Percentiles rank a stretch among this genome's conserved stretches.
Conservation (phyloP, 2,329 filamentous ascomycete genomes). For the Saccharata proteae region DNA sequence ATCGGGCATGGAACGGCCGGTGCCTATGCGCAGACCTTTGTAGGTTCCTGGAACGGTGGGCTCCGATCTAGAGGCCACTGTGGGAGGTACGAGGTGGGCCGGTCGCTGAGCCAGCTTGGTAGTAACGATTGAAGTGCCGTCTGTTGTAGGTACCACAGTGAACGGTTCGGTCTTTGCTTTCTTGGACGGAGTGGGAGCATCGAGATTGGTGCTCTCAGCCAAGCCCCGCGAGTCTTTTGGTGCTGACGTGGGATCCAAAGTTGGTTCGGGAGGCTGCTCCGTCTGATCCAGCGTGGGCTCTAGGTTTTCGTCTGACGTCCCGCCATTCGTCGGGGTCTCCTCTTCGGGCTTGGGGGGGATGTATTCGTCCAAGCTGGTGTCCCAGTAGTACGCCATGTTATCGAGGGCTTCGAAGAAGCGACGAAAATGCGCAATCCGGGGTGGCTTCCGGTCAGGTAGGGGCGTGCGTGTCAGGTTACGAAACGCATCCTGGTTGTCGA, state of each 20-base stretch:
- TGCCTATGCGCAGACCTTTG: slow-evolving; percentile 45
- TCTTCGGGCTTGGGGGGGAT: slow-evolving; percentile 20
- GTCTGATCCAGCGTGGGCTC: too few species aligned
- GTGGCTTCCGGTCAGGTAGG: slow-evolving; percentile 31
- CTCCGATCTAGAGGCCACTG: slow-evolving; percentile 12
- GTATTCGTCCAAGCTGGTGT: slow-evolving; percentile 46
- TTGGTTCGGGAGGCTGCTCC: background rate
- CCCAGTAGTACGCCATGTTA: slow-evolving; percentile 51
- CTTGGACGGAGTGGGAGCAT: slow-evolving; percentile 19
- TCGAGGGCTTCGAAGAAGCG: slow-evolving; percentile 50
- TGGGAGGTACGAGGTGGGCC: slow-evolving; percentile 12
- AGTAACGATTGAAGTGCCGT: background rate
- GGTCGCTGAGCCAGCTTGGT: slow-evolving; percentile 5
- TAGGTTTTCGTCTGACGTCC: too few species aligned
- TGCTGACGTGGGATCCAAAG: background rate
- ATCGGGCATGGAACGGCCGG: slow-evolving; percentile 47
- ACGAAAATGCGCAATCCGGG: slow-evolving; percentile 43
- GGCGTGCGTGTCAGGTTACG: slow-evolving; percentile 41
- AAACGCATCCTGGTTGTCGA: slow-evolving; percentile 46
- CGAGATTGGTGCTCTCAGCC: slow-evolving; percentile 5
- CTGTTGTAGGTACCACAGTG: slow-evolving; percentile 6
- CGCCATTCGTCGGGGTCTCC: slow-evolving; percentile 4
- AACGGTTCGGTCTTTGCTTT: slow-evolving; percentile 23
- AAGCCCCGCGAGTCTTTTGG: background rate
- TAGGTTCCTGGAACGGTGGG: slow-evolving; percentile 32